A percentile compares a stretch with the other conserved stretches of the same genome.
Evolutionary conservation across 352 stramenopile species (phyloP).

Genomic region (Plasmopara halstedii): DNA sequence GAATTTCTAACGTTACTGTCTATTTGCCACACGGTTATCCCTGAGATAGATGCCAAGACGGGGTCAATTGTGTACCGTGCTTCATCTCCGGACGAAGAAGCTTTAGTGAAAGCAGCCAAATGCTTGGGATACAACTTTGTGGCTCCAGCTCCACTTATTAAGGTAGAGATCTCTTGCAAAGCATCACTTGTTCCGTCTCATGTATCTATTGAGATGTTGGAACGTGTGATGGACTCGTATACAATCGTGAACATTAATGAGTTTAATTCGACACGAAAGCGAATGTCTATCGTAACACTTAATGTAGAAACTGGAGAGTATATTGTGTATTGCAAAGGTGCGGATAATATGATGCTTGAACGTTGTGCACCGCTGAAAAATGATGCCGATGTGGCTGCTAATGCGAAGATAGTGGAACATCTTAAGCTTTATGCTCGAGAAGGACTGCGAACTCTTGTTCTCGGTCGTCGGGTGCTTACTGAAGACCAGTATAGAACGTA

Average conservation of each 20-base stretch:
- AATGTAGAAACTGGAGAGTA: conserved; percentile 35
- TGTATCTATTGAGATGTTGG: conserved; percentile 1
- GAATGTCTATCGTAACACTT: conserved; percentile 94
- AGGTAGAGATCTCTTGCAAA: conserved; percentile 46
- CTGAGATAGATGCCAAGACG: conserved; percentile 55
- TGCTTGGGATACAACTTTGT: conserved; percentile 57
- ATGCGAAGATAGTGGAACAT: conserved; percentile 30
- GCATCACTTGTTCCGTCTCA: conserved; percentile 10
- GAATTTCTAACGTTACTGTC: conserved; percentile 55
- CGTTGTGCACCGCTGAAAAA: conserved; percentile 16
- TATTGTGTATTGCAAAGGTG: conserved; percentile 72
- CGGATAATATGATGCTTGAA: conserved; percentile 80
- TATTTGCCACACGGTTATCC: conserved; percentile 63
- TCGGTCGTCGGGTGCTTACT: conserved; percentile 47
- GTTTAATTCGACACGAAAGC: conserved; percentile 92
- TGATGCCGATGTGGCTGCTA: conserved; percentile 8
- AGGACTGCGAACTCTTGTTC: conserved; percentile 71
- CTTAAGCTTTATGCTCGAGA: conserved; percentile 62
- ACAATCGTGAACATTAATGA: conserved; percentile 77
- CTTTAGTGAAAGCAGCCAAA: conserved; percentile 52
- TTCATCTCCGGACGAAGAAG: conserved; percentile 63
- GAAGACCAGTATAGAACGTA: conserved; percentile 48
- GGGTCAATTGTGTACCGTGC: conserved; percentile 34
- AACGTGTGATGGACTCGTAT: conserved; percentile 21
- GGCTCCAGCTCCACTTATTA: conserved; percentile 35